Evolutionary conservation across 23 red algal genomes (phyloP), one percentile per base, ranked within the genome.

Genomic region (Agarophyton chilense): DNA sequence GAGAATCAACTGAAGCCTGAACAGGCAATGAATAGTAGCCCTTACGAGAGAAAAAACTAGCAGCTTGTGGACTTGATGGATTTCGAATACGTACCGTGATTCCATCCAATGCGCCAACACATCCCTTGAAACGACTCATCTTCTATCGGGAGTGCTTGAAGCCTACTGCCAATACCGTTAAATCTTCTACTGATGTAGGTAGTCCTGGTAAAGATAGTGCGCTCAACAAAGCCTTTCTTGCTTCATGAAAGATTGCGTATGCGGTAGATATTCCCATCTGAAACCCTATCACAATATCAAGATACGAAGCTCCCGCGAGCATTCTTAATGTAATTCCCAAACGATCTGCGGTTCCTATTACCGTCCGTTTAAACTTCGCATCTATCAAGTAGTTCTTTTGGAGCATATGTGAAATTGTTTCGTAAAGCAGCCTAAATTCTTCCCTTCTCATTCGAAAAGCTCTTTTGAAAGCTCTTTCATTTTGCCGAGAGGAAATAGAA

Each of bases 1-100:
- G 2, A 54, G 73, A 78, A 78, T 78, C 73, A 11, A 78, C 73
- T 17, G 36, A 18, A 52, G 73, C 73, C 51, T 54, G 73, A 1
- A 26, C 73, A 1, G 73, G 73, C 1, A 78, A 24, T 4, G 73
- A 32, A 45, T 55, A 54, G 34, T 12, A 78, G 9, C 73, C 73
- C 45, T 78, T 78, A 0, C 73, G 73, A 2, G 43, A 4, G 18
- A 52, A 78, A 16, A 55, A 78, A 1, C 16, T 10, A 54, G 73
- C 73, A 3, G 73, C 46, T 25, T 78, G 45, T 4, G 24, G 46
- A 78, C 73, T 35, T 25, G 73, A 78, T 2, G 73, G 73, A 21
- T 78, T 78, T 19, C 24, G 26, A 44, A 78, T 78, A 21, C n/a
- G 13, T 32, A 78, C 53, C 3, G 73, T 45, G 13, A 78, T 78